phyloP scores from a whole-genome alignment of 495 filamentous ascomycete genomes.

The Hypoxylon lenormandii region DNA sequence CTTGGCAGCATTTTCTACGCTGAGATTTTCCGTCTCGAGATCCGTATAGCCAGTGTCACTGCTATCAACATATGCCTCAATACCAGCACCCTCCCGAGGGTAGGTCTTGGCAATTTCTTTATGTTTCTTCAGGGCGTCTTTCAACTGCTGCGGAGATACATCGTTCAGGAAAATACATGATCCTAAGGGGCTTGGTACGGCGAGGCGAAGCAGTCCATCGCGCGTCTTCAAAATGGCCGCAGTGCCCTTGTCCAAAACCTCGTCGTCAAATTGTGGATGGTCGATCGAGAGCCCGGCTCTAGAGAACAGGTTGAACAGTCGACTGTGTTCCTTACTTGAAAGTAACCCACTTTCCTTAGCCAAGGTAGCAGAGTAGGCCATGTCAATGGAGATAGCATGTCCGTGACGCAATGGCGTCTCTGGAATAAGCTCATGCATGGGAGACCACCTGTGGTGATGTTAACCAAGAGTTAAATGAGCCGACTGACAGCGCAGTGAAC shows the following conservation, averaged over 20 bases:
- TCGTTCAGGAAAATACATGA: constrained; percentile 70
- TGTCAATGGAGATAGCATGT: constrained; percentile 74
- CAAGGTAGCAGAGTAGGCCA: constrained; percentile 74
- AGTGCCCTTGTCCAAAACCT: constrained; percentile 69
- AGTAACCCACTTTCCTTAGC: constrained; percentile 66
- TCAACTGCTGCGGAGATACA: constrained; percentile 62
- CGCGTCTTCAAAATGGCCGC: constrained; percentile 72
- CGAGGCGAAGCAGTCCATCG: constrained; percentile 69
- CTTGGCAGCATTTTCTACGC: constrained; percentile 17
- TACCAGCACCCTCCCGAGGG: constrained; percentile 67
- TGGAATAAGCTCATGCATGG: constrained; percentile 71
- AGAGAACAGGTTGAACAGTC: constrained; percentile 70
- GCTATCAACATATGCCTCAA: constrained; percentile 72
- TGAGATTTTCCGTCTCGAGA: constrained; percentile 34
- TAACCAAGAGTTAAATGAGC: not conserved
- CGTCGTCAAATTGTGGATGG: constrained; percentile 69
- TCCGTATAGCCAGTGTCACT: constrained; percentile 66
- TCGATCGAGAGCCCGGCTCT: constrained; percentile 72
- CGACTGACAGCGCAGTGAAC: constrained; percentile 18
- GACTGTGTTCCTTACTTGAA: constrained; percentile 62
- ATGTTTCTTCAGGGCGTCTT: constrained; percentile 63
- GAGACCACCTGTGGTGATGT: constrained; percentile 64
- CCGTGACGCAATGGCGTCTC: constrained; percentile 71
- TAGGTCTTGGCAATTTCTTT: constrained; percentile 67
- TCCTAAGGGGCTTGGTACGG: constrained; percentile 69